Evolutionary conservation across 2,329 filamentous ascomycete species (phyloP).

Genomic region (Aspergillus persii): DNA sequence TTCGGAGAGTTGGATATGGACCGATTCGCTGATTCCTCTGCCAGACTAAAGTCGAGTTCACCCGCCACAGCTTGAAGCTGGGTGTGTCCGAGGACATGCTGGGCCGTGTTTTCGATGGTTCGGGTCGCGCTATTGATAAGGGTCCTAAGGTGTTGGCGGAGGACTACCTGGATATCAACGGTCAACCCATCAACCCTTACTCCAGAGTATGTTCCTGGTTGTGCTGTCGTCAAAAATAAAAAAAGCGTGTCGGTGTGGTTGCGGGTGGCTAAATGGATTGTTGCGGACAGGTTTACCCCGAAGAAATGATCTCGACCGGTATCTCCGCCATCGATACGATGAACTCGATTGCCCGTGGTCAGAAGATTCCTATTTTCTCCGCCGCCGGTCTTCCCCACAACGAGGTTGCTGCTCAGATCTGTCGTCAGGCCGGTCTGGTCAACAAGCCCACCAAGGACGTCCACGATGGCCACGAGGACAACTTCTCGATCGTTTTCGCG

Average conservation of each 20-base stretch:
- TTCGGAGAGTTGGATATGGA: background rate
- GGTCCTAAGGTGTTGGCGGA: constrained; percentile 96
- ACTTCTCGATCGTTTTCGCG: constrained; percentile 99
- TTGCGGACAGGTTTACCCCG: constrained; percentile 78
- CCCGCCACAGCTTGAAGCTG: constrained; percentile 93
- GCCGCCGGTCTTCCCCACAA: constrained; percentile 98
- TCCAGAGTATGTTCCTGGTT: constrained; percentile 64
- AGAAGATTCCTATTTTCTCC: constrained; percentile 99
- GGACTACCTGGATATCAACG: constrained; percentile 98
- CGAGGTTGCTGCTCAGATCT: constrained; percentile 98
- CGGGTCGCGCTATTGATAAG: constrained; percentile 96
- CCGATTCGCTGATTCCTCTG: constrained; percentile 21
- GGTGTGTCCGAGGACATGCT: constrained; percentile 99
- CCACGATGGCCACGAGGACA: constrained; percentile 96
- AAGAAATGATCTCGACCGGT: constrained; percentile 99
- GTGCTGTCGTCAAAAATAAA: background rate
- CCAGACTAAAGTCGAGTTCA: constrained; percentile 96
- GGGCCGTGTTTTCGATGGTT: constrained; percentile 97
- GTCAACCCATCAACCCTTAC: constrained; percentile 97
- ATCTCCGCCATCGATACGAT: constrained; percentile 99
- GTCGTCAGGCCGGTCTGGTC: constrained; percentile 91
- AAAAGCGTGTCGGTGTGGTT: background rate
- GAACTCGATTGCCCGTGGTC: constrained; percentile 95
- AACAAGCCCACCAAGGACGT: constrained; percentile 90
- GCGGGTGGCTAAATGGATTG: constrained; percentile 6